A percentile compares a stretch with the other conserved stretches of the same genome.
These are phyloP conservation scores for Chaetomidium leptoderma DNA, from an alignment of 495 filamentous ascomycete species.

Conservation along the genomic window DNA sequence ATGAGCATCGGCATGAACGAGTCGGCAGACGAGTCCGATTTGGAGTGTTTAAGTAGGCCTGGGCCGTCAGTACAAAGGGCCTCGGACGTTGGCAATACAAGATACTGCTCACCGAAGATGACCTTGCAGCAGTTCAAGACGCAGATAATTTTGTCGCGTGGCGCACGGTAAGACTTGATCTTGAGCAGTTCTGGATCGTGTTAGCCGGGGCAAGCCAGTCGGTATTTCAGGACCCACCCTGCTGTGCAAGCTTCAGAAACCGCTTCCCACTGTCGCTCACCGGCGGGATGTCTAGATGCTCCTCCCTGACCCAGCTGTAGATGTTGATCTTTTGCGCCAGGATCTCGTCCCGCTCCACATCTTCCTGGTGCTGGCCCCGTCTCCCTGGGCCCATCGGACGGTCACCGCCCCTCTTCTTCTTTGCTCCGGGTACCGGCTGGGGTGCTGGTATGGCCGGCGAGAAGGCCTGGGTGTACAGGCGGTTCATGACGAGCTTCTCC, in stretches of 20 bases:
- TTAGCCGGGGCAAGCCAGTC: conserved; percentile 26
- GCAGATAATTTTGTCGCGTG: conserved; percentile 96
- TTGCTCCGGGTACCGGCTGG: conserved; percentile 64
- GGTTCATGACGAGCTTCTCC: conserved; percentile 99
- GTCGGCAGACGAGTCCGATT: conserved; percentile 91
- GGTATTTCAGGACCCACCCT: conserved; percentile 52
- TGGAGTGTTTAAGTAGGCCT: conserved; percentile 88
- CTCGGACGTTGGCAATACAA: too few species aligned
- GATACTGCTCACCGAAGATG: conserved; percentile 71
- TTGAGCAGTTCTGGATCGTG: conserved; percentile 71
- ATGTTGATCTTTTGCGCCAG: conserved; percentile 94
- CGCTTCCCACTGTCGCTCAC: conserved; percentile 76
- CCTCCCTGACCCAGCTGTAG: conserved; percentile 90
- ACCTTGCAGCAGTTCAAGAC: conserved; percentile 99
- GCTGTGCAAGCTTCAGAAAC: conserved; percentile 83
- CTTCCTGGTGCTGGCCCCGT: conserved; percentile 94
- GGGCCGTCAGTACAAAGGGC: conserved; percentile 15
- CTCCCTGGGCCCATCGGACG: conserved; percentile 73
- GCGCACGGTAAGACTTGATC: conserved; percentile 92
- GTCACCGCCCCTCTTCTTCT: conserved; percentile 63
- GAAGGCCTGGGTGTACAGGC: conserved; percentile 93
- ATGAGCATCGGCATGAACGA: conserved; percentile 94
- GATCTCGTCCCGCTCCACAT: conserved; percentile 93
- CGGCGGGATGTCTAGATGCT: conserved; percentile 91
- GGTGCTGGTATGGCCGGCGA: conserved; percentile 85